Evolutionary conservation across 2,329 filamentous ascomycete species (phyloP), one percentile per base, ranked within the genome.

Genomic region (Drechslerella coelobrocha): DNA sequence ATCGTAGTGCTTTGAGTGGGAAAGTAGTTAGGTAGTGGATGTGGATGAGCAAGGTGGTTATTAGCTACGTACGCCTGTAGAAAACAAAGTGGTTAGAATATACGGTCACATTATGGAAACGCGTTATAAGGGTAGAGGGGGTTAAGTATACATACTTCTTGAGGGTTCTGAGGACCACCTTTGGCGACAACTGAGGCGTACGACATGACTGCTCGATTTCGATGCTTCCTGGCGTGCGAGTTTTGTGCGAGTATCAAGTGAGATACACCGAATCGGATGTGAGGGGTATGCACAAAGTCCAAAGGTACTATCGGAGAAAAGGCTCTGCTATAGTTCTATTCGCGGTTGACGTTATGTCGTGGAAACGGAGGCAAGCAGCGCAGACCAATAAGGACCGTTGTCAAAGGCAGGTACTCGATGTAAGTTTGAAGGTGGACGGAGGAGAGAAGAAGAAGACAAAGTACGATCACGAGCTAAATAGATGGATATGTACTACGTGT

Each of bases 151-250:
- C 57, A 23, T 59, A 69, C 65, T 14, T 69, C 65, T 62, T 69
- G 45, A 43, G 65, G 65, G 62, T 59, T 29, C 47, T 69, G 65
- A 53, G 65, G 65, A 52, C 65, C 57, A 31, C 65, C 65, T 24
- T 43, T 69, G 47, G 65, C 65, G 29, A 54, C 65, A 48, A 59
- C 53, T 29, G 57, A 57, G 2, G 65, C 65, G 34, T 69, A 69
- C 12, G 65, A 69, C 57, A 57, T 57, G 5, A 39, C 62, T 26
- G n/a, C 19, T 23, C 21, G 26, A 34, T 12, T n/a, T n/a, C n/a
- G 43, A 10, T 34, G 27, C n/a, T n/a, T n/a, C n/a, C n/a, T n/a
- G n/a, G n/a, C n/a, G n/a, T n/a, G n/a, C n/a, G n/a, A n/a, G n/a
- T n/a, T n/a, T n/a, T n/a, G n/a, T n/a, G n/a, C n/a, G n/a, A n/a